Evolutionary conservation across 768 basidiomycete genomes (phyloP), one percentile per base, ranked within the genome.

Genomic region (Leucosporidium scottii): DNA sequence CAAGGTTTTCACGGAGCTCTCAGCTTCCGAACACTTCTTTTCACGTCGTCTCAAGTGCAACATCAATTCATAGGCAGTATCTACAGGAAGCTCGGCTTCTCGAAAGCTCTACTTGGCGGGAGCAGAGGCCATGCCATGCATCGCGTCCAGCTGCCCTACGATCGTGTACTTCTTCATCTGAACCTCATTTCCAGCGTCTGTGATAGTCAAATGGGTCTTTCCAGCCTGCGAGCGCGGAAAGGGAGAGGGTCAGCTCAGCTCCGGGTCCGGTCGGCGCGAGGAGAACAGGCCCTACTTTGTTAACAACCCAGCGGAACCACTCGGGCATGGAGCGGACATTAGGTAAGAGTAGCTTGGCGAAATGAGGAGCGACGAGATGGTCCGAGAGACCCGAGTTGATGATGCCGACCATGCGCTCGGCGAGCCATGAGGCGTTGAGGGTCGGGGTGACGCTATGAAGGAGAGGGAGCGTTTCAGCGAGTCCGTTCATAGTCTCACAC

Each of bases 291-390:
- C 62, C 49, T 30, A 70, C 65, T 0, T 53, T 58, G 5, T 36
- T 34, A 31, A 70, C 54, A 36, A 66, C 8, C 65, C 65, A 66
- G 15, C 65, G 25, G 55, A 57, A 66, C 47, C 65, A 70, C 17
- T 66, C 69, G 4, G 69, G 69, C 30, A 25, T 15, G 28, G 65
- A 58, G 8, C 69, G 53, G 55, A 66, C 44, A 6, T 20, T 54
- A 9, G 69, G 69, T 28, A 66, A 39, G 17, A 66, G 18, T 15
- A 64, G 4, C 51, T 44, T 50, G 20, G 69, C 62, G 27, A 64
- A 60, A 21, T 61, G 49, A 15, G 69, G 69, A 36, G 65, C 56
- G n/a, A 70, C 62, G 36, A 70, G 59, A 55, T 70, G 69, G n/a
- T 66, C 65, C 28, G 61, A 63, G 20, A 70, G 49, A 0, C 69